A percentile compares a stretch with the other conserved stretches of the same genome.
phyloP scores from a whole-genome alignment of 768 basidiomycete genomes.

The Mycena olivaceomarginata region DNA sequence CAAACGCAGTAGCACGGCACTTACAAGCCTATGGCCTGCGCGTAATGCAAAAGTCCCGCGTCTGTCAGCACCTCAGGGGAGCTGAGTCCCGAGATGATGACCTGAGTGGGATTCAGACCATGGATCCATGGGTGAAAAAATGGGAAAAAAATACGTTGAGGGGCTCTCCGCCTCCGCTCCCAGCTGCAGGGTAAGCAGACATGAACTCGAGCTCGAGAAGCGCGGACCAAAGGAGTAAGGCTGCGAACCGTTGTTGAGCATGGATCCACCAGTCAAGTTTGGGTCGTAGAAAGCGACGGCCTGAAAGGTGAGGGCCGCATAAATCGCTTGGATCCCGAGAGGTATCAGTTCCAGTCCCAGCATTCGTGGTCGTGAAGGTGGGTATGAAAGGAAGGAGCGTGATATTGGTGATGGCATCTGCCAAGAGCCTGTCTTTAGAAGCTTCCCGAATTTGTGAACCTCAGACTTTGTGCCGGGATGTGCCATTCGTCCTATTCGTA shows the following conservation, averaged over 20 bases:
- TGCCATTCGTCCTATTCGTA: too few relatives aligned
- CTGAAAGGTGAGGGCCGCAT: constrained; percentile 9
- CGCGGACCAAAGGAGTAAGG: background rate
- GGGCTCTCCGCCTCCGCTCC: constrained; percentile 65
- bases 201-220: background rate
- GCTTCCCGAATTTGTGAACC: too few relatives aligned
- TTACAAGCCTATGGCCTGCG: constrained; percentile 73
- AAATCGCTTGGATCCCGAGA: constrained; percentile 34
- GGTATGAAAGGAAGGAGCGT: background rate
- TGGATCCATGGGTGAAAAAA: background rate
- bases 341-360: constrained; percentile 30
- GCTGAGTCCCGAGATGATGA: constrained; percentile 76
- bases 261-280: constrained; percentile 60
- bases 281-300: constrained; percentile 60
- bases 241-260: constrained; percentile 59
- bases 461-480: too few relatives aligned
- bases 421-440: too few relatives aligned
- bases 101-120: constrained; percentile 53
- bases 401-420: constrained; percentile 10
- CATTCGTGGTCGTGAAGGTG: constrained; percentile 22
- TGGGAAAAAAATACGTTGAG: constrained; percentile 58
- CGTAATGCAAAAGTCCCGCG: constrained; percentile 69
- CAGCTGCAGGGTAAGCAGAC: constrained; percentile 26
- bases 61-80: constrained; percentile 68
- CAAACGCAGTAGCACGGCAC: constrained; percentile 40